Percentiles rank a stretch among this genome's conserved stretches.
phyloP scores from a whole-genome alignment of 2,329 filamentous ascomycete genomes.

The Calycina herbarum region DNA sequence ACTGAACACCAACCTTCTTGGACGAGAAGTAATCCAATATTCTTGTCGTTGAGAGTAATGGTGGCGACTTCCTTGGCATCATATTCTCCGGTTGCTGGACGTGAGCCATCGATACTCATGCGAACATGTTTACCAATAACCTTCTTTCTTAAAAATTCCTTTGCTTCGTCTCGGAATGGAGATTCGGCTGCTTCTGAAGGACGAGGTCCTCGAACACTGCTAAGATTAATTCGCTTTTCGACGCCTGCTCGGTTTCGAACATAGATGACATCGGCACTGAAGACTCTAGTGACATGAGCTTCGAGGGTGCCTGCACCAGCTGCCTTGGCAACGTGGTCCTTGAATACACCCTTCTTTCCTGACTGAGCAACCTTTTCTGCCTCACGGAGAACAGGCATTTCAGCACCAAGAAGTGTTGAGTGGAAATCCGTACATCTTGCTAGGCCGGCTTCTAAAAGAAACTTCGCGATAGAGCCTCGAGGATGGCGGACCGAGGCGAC shows the following conservation, averaged over 20 bases:
- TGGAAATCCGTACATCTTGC: slow-evolving; percentile 95
- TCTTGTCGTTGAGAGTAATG: slow-evolving; percentile 79
- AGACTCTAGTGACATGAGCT: slow-evolving; percentile 79
- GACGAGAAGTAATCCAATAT: slow-evolving; percentile 81
- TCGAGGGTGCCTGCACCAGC: slow-evolving; percentile 66
- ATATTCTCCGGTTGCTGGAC: slow-evolving; percentile 84
- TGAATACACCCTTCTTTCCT: slow-evolving; percentile 76
- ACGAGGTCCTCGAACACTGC: slow-evolving; percentile 92
- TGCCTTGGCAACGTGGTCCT: slow-evolving; percentile 72
- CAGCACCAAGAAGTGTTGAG: slow-evolving; percentile 83
- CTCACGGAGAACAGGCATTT: slow-evolving; percentile 82
- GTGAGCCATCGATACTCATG: slow-evolving; percentile 84
- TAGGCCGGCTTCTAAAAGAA: slow-evolving; percentile 83
- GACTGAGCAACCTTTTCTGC: slow-evolving; percentile 85
- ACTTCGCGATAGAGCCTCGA: slow-evolving; percentile 87
- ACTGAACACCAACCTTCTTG: slow-evolving; percentile 92
- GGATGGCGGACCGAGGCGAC: slow-evolving; percentile 86
- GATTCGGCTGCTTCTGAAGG: slow-evolving; percentile 81
- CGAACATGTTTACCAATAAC: slow-evolving; percentile 95
- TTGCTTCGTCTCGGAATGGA: slow-evolving; percentile 88
- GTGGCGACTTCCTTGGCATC: slow-evolving; percentile 95
- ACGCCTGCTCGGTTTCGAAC: slow-evolving; percentile 79
- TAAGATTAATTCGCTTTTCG: slow-evolving; percentile 89
- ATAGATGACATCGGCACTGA: slow-evolving; percentile 86
- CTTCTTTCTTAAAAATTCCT: slow-evolving; percentile 92